phyloP scores from a whole-genome alignment of 805 yeast species.

The Starmerella floricola region DNA sequence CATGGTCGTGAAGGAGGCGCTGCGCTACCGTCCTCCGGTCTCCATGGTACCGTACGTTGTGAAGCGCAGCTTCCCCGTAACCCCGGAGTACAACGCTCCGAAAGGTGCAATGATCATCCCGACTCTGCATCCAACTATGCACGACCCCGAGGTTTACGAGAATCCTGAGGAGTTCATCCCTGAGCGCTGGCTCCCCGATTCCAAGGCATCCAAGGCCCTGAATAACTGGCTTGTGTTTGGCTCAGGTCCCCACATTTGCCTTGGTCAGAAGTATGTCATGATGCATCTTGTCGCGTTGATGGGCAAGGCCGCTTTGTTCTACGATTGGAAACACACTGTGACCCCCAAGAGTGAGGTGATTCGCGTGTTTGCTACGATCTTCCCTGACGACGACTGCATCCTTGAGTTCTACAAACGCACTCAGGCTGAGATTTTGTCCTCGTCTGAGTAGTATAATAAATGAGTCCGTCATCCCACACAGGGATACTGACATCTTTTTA shows the following conservation, averaged over 20 bases:
- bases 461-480: too few species aligned
- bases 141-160: constrained; percentile 93
- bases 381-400: constrained; percentile 91
- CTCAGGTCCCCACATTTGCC: constrained; percentile 90
- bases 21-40: constrained; percentile 95
- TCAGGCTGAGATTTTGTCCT: constrained; percentile 11
- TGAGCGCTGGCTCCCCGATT: constrained; percentile 78
- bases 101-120: constrained; percentile 97
- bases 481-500: too few species aligned
- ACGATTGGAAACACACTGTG: constrained; percentile 70
- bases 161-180: constrained; percentile 91
- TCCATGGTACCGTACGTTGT: constrained; percentile 95
- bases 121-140: constrained; percentile 87
- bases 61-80: constrained; percentile 73
- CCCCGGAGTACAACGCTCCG: constrained; percentile 79
- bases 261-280: constrained; percentile 89
- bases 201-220: constrained; percentile 60
- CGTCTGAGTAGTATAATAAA: too few species aligned
- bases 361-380: constrained; percentile 93
- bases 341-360: constrained; percentile 83
- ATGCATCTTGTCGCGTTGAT: constrained; percentile 78
- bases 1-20: constrained; percentile 82
- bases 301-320: constrained; percentile 76
- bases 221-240: constrained; percentile 96
- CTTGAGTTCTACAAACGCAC: constrained; percentile 43